Evolutionary conservation across 306 rosid species (phyloP).

Genomic region (Cicer chorassanicum): DNA sequence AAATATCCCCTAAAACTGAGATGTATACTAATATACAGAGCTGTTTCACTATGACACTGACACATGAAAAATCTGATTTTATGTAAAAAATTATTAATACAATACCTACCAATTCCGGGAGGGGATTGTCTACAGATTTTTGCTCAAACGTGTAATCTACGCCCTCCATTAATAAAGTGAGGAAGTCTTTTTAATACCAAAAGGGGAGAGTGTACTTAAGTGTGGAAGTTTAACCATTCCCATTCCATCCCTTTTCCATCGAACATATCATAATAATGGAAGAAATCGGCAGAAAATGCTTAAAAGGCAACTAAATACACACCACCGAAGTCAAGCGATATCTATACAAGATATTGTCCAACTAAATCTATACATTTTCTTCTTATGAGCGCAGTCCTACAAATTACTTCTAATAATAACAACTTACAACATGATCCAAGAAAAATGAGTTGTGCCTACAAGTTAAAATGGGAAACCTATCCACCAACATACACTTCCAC

Average conservation of each 20-base stretch:
- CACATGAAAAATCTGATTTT: neutral
- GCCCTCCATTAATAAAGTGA: too few relatives aligned
- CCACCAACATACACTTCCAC: constrained; percentile 47
- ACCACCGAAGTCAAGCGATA: constrained; percentile 1
- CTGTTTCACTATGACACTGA: neutral
- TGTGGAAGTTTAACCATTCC: neutral
- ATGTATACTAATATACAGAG: neutral
- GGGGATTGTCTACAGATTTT: too few relatives aligned
- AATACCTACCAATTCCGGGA: neutral
- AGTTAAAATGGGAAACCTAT: constrained; percentile 43
- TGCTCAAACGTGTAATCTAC: too few relatives aligned
- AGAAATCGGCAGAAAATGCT: neutral
- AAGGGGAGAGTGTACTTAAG: too few relatives aligned
- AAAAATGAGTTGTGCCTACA: constrained; percentile 42
- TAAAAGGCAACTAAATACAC: constrained; percentile 1
- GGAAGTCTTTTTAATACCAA: too few relatives aligned
- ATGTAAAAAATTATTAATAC: neutral
- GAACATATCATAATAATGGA: neutral
- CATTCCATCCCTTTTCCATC: neutral
- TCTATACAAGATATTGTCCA: constrained; percentile 10
- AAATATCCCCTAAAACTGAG: neutral
- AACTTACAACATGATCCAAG: constrained; percentile 38
- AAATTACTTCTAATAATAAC: constrained; percentile 34
- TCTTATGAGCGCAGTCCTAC: constrained; percentile 33
- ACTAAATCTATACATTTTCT: constrained; percentile 40